Conservation (phyloP, 805 yeast genomes). For the Naumovozyma castellii region DNA sequence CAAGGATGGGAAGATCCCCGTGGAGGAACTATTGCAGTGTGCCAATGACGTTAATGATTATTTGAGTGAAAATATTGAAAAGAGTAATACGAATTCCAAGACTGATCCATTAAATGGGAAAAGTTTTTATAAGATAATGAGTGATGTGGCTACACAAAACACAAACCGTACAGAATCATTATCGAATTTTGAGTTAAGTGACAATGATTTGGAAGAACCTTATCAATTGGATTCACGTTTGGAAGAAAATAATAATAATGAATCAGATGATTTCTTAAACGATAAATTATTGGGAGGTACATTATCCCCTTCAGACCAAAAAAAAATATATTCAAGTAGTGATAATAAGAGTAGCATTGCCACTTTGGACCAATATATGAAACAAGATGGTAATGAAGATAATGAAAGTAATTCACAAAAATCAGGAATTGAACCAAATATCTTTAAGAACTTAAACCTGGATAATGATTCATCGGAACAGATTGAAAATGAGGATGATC, state of each 20-base stretch:
- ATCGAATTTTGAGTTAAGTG: conserved; percentile 26
- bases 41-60: conserved; percentile 16
- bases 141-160: conserved; percentile 13
- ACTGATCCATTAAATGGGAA: conserved; percentile 5
- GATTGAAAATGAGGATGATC: background rate
- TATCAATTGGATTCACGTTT: conserved; percentile 4
- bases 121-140: conserved; percentile 7
- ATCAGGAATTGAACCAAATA: background rate
- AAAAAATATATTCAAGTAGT: background rate
- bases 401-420: background rate
- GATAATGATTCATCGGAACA: background rate
- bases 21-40: conserved; percentile 20
- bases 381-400: background rate
- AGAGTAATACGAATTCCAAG: conserved; percentile 5
- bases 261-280: background rate
- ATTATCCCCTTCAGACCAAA: background rate
- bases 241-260: background rate
- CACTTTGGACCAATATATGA: background rate
- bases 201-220: conserved; percentile 11
- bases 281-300: background rate
- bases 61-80: conserved; percentile 15
- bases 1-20: conserved; percentile 4
- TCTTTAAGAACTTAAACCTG: background rate
- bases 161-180: conserved; percentile 19
- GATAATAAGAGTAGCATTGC: background rate